Evolutionary conservation across 1,284 basidiomycete genomes (phyloP), one percentile per base, ranked within the genome.

Genomic region (Athelia psychrophila): DNA sequence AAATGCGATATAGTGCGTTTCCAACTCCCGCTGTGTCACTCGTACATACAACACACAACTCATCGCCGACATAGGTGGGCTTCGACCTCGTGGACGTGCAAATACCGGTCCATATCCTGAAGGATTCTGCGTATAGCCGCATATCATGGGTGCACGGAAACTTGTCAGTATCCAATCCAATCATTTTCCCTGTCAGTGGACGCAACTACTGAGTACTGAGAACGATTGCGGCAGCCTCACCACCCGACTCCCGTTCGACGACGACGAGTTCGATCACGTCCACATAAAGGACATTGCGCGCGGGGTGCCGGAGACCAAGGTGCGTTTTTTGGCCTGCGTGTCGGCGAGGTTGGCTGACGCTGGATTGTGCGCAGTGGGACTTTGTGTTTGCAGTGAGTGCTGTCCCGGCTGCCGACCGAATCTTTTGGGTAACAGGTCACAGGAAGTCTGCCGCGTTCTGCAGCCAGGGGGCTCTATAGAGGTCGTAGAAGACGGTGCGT

Each of bases 231-330:
- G 19, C 56, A 90, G 88, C 65, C 65, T 90, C 57, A 85, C 86
- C 36, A 86, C 80, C 9, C 84, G 77, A 58, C 72, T 90, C 13
- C 88, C 88, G 1, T 90, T 89, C 59, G 85, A 88, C 16, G 88
- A 90, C 52, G 85, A 89, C 54, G 80, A 86, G 58, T 90, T 90
- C 55, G 88, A 90, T 62, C 80, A 85, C 65, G 81, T 90, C n/a
- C 86, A 85, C 60, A 77, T 88, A 46, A 72, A 79, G 49, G 71
- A 72, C 45, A 77, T 90, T 46, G 81, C 84, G 0, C 76, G 77
- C 56, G 86, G 81, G 20, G 79, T 89, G 18, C 87, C 87, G 3
- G 87, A 90, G 63, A 86, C 83, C 59, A 88, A 90, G 74, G 86
- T 84, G 51, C 30, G 64, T 59, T 22, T 18, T 48, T 10, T 45